A percentile compares a stretch with the other conserved stretches of the same genome.
Conservation (phyloP, 306 rosid genomes). For the Datisca glomerata region DNA sequence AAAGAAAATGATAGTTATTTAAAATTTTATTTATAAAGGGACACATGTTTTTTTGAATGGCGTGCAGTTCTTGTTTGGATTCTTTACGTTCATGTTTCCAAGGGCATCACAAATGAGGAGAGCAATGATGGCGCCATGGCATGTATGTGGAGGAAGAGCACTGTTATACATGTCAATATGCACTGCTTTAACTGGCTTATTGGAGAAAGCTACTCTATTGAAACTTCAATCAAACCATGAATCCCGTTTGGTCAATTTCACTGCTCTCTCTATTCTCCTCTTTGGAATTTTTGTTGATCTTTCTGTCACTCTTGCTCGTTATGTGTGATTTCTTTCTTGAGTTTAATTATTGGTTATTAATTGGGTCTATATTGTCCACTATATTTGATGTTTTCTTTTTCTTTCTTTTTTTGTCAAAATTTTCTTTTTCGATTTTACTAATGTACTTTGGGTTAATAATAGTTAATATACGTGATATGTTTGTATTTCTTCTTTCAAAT, state of each 20-base stretch:
- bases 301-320: conserved; percentile 21
- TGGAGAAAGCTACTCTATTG: conserved; percentile 39
- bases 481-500: too few species aligned
- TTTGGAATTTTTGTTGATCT: conserved; percentile 64
- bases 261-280: conserved; percentile 48
- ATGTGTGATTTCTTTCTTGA: not conserved
- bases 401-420: too few species aligned
- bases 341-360: too few species aligned
- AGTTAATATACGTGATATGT: too few species aligned
- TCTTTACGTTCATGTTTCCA: conserved; percentile 28
- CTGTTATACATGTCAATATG: conserved; percentile 54
- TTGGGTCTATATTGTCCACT: too few species aligned
- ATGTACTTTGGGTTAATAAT: too few species aligned
- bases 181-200: conserved; percentile 65
- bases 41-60: too few species aligned
- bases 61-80: conserved; percentile 73
- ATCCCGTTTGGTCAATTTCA: conserved; percentile 39
- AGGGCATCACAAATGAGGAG: conserved; percentile 4
- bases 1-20: too few species aligned
- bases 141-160: conserved; percentile 51
- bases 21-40: too few species aligned
- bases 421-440: too few species aligned
- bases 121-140: conserved; percentile 33
- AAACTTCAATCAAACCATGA: conserved; percentile 7
- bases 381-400: too few species aligned